Evolutionary conservation across 768 basidiomycete genomes (phyloP).

Genomic region (Lactifluus hygrophoroides): DNA sequence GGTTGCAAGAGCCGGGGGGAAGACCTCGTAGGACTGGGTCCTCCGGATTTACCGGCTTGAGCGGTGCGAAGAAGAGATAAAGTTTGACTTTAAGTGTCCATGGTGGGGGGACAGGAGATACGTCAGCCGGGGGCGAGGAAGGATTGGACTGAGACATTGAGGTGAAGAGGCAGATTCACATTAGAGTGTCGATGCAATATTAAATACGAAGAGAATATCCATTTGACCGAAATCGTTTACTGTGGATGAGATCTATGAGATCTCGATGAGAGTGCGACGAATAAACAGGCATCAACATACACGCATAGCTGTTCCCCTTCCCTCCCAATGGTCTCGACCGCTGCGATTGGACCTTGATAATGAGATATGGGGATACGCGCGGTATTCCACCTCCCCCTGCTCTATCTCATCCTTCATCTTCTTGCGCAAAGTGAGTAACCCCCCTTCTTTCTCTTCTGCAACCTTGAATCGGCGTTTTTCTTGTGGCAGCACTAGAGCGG

Average conservation of each 20-base stretch:
- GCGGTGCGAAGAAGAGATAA: background rate
- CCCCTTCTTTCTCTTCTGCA: constrained; percentile 45
- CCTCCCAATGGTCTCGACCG: too few relatives aligned
- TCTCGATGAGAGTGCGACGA: too few relatives aligned
- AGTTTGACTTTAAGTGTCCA: constrained; percentile 9
- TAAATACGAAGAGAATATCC: too few relatives aligned
- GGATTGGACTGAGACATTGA: background rate
- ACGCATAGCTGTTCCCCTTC: background rate
- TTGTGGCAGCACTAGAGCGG: constrained; percentile 36
- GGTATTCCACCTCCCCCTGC: constrained; percentile 79
- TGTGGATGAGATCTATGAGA: too few relatives aligned
- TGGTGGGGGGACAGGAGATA: constrained; percentile 1
- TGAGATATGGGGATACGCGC: constrained; percentile 69
- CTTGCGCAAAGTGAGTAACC: constrained; percentile 62
- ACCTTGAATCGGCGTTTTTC: constrained; percentile 28
- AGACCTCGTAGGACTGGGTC: constrained; percentile 15
- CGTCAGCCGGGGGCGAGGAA: background rate
- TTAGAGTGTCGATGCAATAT: too few relatives aligned
- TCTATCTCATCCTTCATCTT: constrained; percentile 72
- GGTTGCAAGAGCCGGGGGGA: constrained; percentile 11
- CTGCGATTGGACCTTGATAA: too few relatives aligned
- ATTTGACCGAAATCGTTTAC: too few relatives aligned
- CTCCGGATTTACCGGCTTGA: constrained; percentile 4
- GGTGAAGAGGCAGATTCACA: background rate
- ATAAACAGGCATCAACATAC: constrained; percentile 1